These are phyloP conservation scores for Fraxinus latifolia DNA, from an alignment of 305 asterid species.

Conservation along the genomic window DNA sequence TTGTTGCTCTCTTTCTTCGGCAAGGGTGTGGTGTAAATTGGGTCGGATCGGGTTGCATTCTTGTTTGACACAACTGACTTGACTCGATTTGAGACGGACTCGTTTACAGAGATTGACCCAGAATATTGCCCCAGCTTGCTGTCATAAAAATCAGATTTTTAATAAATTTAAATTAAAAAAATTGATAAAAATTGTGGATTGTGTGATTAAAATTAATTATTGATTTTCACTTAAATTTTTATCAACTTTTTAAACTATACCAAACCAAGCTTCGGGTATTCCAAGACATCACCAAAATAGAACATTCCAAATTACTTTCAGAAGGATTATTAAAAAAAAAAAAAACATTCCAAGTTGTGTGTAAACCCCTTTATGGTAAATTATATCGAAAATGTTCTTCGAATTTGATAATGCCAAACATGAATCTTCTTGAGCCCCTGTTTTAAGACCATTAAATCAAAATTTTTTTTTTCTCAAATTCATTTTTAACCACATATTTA, in stretches of 20 bases:
- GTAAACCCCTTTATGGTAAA: neutral
- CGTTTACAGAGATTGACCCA: neutral
- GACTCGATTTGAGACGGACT: neutral
- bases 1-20: neutral
- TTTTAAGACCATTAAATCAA: too few relatives aligned
- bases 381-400: neutral
- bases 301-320: neutral
- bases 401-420: neutral
- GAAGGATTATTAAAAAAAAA: too few relatives aligned
- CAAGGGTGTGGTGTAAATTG: neutral
- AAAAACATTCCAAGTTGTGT: neutral
- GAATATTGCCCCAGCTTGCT: neutral
- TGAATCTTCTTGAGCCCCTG: neutral
- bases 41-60: neutral
- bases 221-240: too few relatives aligned
- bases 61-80: neutral
- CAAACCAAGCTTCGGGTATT: neutral
- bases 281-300: neutral
- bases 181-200: too few relatives aligned
- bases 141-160: too few relatives aligned
- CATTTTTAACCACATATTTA: too few relatives aligned
- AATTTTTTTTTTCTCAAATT: too few relatives aligned
- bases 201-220: too few relatives aligned
- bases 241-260: neutral
- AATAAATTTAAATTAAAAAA: too few relatives aligned